Evolutionary conservation across 2,329 filamentous ascomycete genomes (phyloP).

Genomic region (Teratosphaeria nubilosa): DNA sequence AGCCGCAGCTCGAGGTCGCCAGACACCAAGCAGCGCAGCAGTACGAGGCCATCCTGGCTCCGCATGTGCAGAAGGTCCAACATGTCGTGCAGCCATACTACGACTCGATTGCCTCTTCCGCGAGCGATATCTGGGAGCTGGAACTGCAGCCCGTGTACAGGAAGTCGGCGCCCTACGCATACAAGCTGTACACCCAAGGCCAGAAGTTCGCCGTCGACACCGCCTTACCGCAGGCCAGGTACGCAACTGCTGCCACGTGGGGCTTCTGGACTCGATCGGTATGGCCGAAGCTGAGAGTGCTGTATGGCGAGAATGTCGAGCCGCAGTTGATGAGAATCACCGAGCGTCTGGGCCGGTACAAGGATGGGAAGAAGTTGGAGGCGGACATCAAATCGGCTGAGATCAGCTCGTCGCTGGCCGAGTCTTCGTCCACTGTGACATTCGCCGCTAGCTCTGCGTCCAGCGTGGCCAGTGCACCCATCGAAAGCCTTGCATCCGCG

Average conservation of each 20-base stretch:
- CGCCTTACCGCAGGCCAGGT: slow-evolving; percentile 61
- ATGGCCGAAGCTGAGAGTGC: slow-evolving; percentile 67
- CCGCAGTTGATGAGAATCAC: slow-evolving; percentile 89
- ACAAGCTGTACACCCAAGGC: slow-evolving; percentile 56
- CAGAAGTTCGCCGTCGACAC: slow-evolving; percentile 59
- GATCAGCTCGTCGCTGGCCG: slow-evolving; percentile 19
- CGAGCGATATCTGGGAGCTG: slow-evolving; percentile 59
- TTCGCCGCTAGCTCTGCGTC: slow-evolving; percentile 18
- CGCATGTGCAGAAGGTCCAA: slow-evolving; percentile 57
- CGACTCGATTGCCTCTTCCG: slow-evolving; percentile 51
- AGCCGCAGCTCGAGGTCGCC: slow-evolving; percentile 61
- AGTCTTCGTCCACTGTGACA: slow-evolving; percentile 15
- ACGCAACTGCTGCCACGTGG: slow-evolving; percentile 58
- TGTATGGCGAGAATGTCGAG: slow-evolving; percentile 89
- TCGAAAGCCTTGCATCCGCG: slow-evolving; percentile 16
- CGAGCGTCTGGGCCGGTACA: slow-evolving; percentile 73
- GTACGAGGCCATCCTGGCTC: slow-evolving; percentile 63
- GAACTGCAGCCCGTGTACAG: slow-evolving; percentile 67
- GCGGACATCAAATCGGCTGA: slow-evolving; percentile 48
- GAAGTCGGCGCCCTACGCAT: slow-evolving; percentile 62
- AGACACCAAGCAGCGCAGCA: slow-evolving; percentile 51
- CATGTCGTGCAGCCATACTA: slow-evolving; percentile 61
- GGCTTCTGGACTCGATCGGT: slow-evolving; percentile 65
- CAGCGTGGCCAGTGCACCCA: slow-evolving; percentile 17
- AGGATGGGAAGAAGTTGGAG: slow-evolving; percentile 52